Conservation (phyloP, 495 filamentous ascomycete species). For the Aspergillus heteromorphus region DNA sequence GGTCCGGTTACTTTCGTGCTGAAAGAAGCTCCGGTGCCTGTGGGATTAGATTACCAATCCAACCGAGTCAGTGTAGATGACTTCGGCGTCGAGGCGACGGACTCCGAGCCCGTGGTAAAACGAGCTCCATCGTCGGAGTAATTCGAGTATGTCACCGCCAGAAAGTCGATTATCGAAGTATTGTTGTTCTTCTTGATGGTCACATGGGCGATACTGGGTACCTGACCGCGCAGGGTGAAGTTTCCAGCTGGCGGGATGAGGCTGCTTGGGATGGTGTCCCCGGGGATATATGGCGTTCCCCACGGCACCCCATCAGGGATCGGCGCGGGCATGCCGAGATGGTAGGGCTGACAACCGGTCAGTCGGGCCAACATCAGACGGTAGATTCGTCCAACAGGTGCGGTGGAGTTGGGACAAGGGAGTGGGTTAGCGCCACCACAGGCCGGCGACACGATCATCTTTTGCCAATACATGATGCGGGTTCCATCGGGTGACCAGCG, state of each 20-base stretch:
- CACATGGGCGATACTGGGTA: slow-evolving; percentile 6
- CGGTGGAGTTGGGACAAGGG: slow-evolving; percentile 14
- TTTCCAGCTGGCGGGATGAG: slow-evolving; percentile 1
- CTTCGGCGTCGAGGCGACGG: background rate
- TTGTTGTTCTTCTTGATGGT: background rate
- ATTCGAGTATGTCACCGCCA: slow-evolving; percentile 15
- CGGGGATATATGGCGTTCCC: slow-evolving; percentile 9
- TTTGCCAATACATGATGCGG: slow-evolving; percentile 17
- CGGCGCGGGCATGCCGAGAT: background rate
- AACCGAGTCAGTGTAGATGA: slow-evolving; percentile 6
- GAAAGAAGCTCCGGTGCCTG: slow-evolving; percentile 4
- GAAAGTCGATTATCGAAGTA: slow-evolving; percentile 1
- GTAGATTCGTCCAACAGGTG: slow-evolving; percentile 11
- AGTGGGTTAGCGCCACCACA: slow-evolving; percentile 12
- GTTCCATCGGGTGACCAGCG: slow-evolving; percentile 20
- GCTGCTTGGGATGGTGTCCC: background rate
- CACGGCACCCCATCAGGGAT: slow-evolving; percentile 13
- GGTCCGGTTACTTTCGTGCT: slow-evolving; percentile 18
- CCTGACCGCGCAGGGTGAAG: slow-evolving; percentile 11
- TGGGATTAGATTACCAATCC: slow-evolving; percentile 20
- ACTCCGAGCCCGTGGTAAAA: slow-evolving; percentile 15
- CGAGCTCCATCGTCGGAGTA: slow-evolving; percentile 20
- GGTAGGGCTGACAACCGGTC: slow-evolving; percentile 1
- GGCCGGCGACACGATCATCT: slow-evolving; percentile 11
- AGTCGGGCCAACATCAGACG: slow-evolving; percentile 18